phyloP scores from a whole-genome alignment of 176 grass and related monocot species.

The Oryza brachyantha region DNA sequence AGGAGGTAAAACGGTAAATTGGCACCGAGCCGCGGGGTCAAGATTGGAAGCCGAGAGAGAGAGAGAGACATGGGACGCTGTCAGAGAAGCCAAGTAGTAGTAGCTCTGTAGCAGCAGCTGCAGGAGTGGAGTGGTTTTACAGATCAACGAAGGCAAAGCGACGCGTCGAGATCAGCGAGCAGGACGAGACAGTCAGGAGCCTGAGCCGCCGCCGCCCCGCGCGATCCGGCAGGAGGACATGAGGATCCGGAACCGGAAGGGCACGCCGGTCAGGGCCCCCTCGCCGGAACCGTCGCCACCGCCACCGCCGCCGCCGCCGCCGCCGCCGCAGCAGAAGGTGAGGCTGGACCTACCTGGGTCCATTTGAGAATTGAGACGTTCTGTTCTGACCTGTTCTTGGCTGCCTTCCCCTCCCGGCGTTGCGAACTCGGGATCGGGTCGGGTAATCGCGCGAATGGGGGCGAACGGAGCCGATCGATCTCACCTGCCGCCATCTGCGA shows the following conservation, averaged over 20 bases:
- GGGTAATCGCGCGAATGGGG: too few species aligned
- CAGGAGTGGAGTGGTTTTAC: neutral
- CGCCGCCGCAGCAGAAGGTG: slow-evolving; percentile 9
- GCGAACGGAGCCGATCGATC: neutral
- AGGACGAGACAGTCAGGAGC: too few species aligned
- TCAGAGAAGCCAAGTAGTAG: neutral
- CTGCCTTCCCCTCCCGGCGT: neutral
- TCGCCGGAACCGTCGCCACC: neutral
- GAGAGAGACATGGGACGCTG: neutral
- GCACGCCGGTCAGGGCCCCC: slow-evolving; percentile 17
- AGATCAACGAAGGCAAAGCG: neutral
- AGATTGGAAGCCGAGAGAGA: neutral
- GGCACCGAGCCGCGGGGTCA: neutral
- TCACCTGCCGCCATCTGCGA: neutral
- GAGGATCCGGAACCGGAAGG: slow-evolving; percentile 55
- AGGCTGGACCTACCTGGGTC: neutral
- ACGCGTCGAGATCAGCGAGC: neutral
- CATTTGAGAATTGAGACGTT: too few species aligned
- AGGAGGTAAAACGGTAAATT: neutral
- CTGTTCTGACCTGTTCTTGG: neutral
- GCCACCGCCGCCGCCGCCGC: neutral
- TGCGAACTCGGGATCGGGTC: neutral
- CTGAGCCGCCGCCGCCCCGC: neutral
- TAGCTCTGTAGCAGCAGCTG: neutral
- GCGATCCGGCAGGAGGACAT: slow-evolving; percentile 2